Percentiles rank a stretch among this genome's conserved stretches.
These are phyloP conservation scores for Podila minutissima DNA, from an alignment of 192 early-diverging fungal genomes.

Conservation along the genomic window DNA sequence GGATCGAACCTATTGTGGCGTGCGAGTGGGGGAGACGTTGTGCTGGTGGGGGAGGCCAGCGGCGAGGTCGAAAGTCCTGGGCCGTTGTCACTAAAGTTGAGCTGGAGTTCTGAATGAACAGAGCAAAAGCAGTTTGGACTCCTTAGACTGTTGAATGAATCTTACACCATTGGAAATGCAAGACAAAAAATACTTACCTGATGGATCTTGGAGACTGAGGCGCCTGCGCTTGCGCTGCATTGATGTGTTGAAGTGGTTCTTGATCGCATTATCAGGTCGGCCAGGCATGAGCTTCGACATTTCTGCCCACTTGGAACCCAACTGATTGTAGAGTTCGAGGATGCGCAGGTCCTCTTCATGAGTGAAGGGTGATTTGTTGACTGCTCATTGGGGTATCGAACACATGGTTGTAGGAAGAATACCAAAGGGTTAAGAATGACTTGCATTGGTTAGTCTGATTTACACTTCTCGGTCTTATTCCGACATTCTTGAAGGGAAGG, in stretches of 20 bases:
- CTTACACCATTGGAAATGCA: background rate
- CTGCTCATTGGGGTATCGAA: background rate
- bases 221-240: constrained; percentile 51
- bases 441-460: background rate
- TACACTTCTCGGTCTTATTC: too few relatives aligned
- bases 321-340: constrained; percentile 39
- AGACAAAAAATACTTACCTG: constrained; percentile 7
- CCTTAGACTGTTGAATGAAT: too few relatives aligned
- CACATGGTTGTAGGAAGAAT: background rate
- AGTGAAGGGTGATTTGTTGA: constrained; percentile 50
- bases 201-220: constrained; percentile 40
- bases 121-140: background rate
- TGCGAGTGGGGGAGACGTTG: constrained; percentile 22
- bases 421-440: background rate
- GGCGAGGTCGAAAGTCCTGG: constrained; percentile 19
- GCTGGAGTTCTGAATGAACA: constrained; percentile 34
- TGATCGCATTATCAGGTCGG: constrained; percentile 48
- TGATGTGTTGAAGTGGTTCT: constrained; percentile 51
- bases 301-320: constrained; percentile 51
- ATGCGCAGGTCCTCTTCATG: constrained; percentile 41
- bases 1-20: constrained; percentile 39
- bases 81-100: constrained; percentile 25
- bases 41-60: constrained; percentile 27
- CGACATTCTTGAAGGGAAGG: background rate
- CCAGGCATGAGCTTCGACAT: constrained; percentile 54